phyloP scores from a whole-genome alignment of 164 flowering plant genomes.

The Brasenia schreberi region DNA sequence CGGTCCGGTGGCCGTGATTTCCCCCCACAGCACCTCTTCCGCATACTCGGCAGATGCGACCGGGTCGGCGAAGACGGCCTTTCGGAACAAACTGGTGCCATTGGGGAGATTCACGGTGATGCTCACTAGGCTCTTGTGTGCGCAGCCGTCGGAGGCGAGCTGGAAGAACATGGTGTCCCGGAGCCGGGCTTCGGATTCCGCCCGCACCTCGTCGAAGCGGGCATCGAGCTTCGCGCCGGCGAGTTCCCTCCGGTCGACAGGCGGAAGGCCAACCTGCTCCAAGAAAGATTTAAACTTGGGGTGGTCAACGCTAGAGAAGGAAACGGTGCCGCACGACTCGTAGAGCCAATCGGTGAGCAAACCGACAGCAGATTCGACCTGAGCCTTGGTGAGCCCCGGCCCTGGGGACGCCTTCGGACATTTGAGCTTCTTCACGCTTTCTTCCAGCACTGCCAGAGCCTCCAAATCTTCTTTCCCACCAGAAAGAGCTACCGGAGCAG shows the following conservation, averaged over 20 bases:
- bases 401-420: constrained; percentile 79
- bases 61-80: constrained; percentile 56
- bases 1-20: constrained; percentile 31
- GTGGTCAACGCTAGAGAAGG: constrained; percentile 74
- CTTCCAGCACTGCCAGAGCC: constrained; percentile 84
- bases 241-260: constrained; percentile 41
- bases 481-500: constrained; percentile 53
- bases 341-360: constrained; percentile 85
- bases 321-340: constrained; percentile 80
- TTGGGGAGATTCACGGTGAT: constrained; percentile 84
- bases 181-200: constrained; percentile 62
- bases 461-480: constrained; percentile 97
- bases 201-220: constrained; percentile 53
- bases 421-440: constrained; percentile 86
- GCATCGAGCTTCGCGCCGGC: constrained; percentile 47
- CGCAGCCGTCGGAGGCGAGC: constrained; percentile 70
- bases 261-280: constrained; percentile 73
- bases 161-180: constrained; percentile 91
- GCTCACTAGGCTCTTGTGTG: constrained; percentile 53
- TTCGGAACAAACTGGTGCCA: constrained; percentile 72
- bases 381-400: constrained; percentile 53
- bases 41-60: constrained; percentile 60
- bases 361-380: constrained; percentile 56
- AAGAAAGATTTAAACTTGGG: constrained; percentile 83
- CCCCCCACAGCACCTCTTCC: constrained; percentile 78